Base-by-base conservation (phyloP, 306 rosid species). In the Ochetophila trinervis region DNA sequence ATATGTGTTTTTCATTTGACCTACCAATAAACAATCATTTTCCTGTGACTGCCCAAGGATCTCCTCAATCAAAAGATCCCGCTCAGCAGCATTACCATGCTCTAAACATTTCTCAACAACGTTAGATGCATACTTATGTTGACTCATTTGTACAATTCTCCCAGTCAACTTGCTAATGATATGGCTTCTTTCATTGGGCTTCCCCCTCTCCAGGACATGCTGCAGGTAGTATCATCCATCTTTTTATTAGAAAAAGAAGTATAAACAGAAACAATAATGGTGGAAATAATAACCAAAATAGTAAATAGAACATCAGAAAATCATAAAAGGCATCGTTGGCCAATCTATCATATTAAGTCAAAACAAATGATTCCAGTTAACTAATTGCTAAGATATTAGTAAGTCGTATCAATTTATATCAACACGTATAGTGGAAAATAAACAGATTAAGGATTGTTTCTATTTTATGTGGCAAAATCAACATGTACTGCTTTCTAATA, bases 31-130 rank as follows among this genome's bases (percentile, higher is more conserved):
- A 66, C 82, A 75, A 61, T 89, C 86, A 53, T 82, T 85, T 74
- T 76, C 89, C 72, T 82, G 84, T 32, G 80, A 76, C 10, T 80
- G 85, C 63, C 92, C 92, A 71, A 92, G 57, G 68, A 92, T 87
- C 86, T 92, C 98, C 4, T 74, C 80, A 63, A 89, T 79, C 78
- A 92, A 69, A 64, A 82, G 58, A 53, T 84, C 83, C 53, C 79
- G 83, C 42, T 92, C 98, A 64, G 75, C 30, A 36, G 80, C 54
- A 82, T 78, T 87, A 60, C 92, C 95, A 82, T 80, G 77, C 77
- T 83, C 88, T 82, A 92, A 78, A 77, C 98, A 89, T 76, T 92
- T 89, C 75, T 92, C 98, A 53, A 92, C 73, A 54, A 92, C 98
- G 79, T 92, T 89, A 23, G 98, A 92, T 55, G 96, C 98, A 57